phyloP scores from a whole-genome alignment of 441 rosid genomes.

The Populus hybrid region DNA sequence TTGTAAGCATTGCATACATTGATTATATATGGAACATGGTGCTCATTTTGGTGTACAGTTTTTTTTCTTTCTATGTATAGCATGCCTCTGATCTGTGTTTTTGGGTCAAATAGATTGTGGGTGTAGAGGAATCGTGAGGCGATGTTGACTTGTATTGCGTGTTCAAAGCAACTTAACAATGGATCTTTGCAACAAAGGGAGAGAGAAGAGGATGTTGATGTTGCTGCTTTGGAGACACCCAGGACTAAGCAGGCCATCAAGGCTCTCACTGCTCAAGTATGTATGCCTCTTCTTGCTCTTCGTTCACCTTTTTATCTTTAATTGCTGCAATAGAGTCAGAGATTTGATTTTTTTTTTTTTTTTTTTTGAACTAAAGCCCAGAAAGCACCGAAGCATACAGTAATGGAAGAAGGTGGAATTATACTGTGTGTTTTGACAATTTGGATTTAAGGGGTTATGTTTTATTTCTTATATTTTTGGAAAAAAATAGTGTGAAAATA shows the following conservation, averaged over 20 bases:
- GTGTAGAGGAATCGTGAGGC: background rate
- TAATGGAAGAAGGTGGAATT: background rate
- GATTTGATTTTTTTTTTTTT: background rate
- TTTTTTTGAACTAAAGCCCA: slow-evolving; percentile 6
- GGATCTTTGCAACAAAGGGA: slow-evolving; percentile 52
- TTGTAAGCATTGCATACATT: slow-evolving; percentile 9
- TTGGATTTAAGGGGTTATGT: background rate
- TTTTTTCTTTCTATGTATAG: slow-evolving; percentile 23
- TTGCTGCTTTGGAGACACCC: slow-evolving; percentile 52
- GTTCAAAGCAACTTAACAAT: slow-evolving; percentile 62
- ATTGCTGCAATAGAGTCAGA: slow-evolving; percentile 16
- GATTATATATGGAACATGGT: background rate
- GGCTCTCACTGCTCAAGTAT: slow-evolving; percentile 73
- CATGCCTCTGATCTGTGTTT: slow-evolving; percentile 21
- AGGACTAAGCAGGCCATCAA: slow-evolving; percentile 67
- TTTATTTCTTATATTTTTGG: background rate
- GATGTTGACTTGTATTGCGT: slow-evolving; percentile 84
- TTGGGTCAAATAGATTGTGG: slow-evolving; percentile 15
- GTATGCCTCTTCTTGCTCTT: background rate
- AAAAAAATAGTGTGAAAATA: background rate
- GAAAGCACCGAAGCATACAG: slow-evolving; percentile 3
- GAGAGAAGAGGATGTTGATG: slow-evolving; percentile 34
- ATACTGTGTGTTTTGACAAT: background rate
- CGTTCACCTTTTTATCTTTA: slow-evolving; percentile 1
- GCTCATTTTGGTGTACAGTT: background rate